phyloP scores from a whole-genome alignment of 495 filamentous ascomycete genomes.

The Aspergillus olivimuriae region DNA sequence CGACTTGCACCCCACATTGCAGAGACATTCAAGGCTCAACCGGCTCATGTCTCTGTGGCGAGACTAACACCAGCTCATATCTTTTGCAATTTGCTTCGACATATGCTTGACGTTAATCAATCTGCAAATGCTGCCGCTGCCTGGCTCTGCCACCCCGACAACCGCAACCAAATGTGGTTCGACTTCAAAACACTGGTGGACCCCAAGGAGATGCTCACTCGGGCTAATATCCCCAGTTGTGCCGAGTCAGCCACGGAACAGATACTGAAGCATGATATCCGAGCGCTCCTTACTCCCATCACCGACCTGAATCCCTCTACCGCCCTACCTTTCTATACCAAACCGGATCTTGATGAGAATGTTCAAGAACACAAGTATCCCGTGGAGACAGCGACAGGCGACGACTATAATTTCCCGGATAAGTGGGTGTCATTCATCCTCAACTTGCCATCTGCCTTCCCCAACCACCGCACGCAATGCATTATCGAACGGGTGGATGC shows the following conservation, averaged over 20 bases:
- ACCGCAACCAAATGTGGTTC: constrained; percentile 73
- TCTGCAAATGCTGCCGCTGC: constrained; percentile 57
- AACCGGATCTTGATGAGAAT: constrained; percentile 38
- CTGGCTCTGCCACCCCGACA: constrained; percentile 44
- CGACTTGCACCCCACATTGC: constrained; percentile 70
- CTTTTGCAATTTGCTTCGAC: constrained; percentile 77
- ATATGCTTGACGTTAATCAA: constrained; percentile 83
- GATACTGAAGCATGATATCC: constrained; percentile 69
- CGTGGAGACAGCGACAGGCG: constrained; percentile 30
- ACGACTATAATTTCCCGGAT: constrained; percentile 65
- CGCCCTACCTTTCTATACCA: constrained; percentile 31
- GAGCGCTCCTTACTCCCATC: constrained; percentile 54
- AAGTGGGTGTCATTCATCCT: constrained; percentile 79
- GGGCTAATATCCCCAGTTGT: constrained; percentile 37
- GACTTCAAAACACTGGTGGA: constrained; percentile 84
- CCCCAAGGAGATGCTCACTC: constrained; percentile 45
- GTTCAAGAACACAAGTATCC: constrained; percentile 27
- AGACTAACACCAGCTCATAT: constrained; percentile 83
- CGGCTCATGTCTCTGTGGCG: constrained; percentile 74
- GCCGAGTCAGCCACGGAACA: constrained; percentile 46
- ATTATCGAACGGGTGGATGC: constrained; percentile 40
- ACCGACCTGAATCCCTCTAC: constrained; percentile 25
- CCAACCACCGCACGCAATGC: constrained; percentile 57
- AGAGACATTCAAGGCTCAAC: constrained; percentile 70
- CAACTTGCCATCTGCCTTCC: constrained; percentile 68